These are phyloP conservation scores for Mycena floridula DNA, from an alignment of 768 basidiomycete species.

Conservation along the genomic window DNA sequence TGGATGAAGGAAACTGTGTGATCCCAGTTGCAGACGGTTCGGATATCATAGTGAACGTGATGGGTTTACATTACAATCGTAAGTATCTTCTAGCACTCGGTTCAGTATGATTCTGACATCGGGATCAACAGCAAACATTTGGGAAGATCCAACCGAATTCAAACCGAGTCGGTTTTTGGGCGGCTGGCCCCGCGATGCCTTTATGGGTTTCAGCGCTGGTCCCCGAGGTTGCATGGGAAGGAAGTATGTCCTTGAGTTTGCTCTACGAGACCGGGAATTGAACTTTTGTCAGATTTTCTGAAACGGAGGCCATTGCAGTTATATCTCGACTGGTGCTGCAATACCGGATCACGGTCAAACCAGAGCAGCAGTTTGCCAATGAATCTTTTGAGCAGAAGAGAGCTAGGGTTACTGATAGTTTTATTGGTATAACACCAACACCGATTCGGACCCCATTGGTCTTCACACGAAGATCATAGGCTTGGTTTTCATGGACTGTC, in stretches of 20 bases:
- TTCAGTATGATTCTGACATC: background rate
- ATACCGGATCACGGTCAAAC: constrained; percentile 42
- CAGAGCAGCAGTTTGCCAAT: constrained; percentile 40
- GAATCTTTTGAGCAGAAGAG: constrained; percentile 43
- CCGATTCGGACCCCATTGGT: constrained; percentile 26
- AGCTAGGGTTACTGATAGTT: constrained; percentile 30
- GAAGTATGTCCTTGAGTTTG: too few species aligned
- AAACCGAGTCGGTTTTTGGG: constrained; percentile 33
- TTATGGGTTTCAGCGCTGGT: constrained; percentile 43
- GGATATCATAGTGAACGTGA: constrained; percentile 25
- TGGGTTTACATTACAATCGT: constrained; percentile 49
- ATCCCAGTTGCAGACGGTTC: constrained; percentile 41
- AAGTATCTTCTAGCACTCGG: too few species aligned
- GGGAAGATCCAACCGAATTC: constrained; percentile 45
- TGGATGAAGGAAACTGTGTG: constrained; percentile 28
- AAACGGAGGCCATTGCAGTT: constrained; percentile 45
- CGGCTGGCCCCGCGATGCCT: constrained; percentile 50
- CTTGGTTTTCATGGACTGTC: too few species aligned
- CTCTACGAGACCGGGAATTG: too few species aligned
- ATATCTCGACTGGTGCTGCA: constrained; percentile 41
- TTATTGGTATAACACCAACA: constrained; percentile 34
- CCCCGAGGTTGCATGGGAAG: constrained; percentile 41
- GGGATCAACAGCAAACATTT: constrained; percentile 44
- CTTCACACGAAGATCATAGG: constrained; percentile 28
- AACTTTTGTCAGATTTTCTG: too few species aligned